Evolutionary conservation across 2,329 filamentous ascomycete genomes (phyloP), one percentile per base, ranked within the genome.

Genomic region (Xylariaceae sp.): DNA sequence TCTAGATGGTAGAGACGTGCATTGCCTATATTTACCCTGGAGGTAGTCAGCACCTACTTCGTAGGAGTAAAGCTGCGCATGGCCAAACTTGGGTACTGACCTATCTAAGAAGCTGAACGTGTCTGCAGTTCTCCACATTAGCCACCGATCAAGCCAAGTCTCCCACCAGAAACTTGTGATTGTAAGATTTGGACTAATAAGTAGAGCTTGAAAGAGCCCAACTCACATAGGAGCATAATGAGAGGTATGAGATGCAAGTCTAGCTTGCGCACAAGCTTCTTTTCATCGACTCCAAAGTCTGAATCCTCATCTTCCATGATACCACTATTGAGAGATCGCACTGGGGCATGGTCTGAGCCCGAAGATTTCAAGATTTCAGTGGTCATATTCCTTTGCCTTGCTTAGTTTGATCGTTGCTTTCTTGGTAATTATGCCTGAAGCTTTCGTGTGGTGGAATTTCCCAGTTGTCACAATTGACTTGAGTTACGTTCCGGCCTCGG

Each of bases 71-170:
- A 30, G 3, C 16, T 5, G 20, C 18, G 11, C 9, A 43, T 2
- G 16, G 21, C 33, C 57, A 59, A 21, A 42, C n/a, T n/a, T n/a
- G 60, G 73, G 77, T 18, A 40, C 55, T 69, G 66, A 84, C 81
- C 88, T 78, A 67, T 91, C 89, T 7, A 92, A 73, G 67, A 92
- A 92, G 61, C 85, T 88, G 61, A 92, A 84, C 11, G 92, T 77
- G 67, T 93, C 65, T 67, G 29, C 9, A 27, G 10, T 8, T 30
- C 33, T 20, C 9, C 20, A 27, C 3, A 21, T 57, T 13, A 59
- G 54, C 13, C 20, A 30, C 5, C 3, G 8, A 36, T 24, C n/a
- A 18, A 13, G 40, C 18, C 20, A 24, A 5, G n/a, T 8, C 36
- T 13, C 26, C 36, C 13, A n/a, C n/a, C n/a, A n/a, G n/a, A n/a